Conservation (phyloP, 2,329 filamentous ascomycete species). For the Aspergillus phoenicis region DNA sequence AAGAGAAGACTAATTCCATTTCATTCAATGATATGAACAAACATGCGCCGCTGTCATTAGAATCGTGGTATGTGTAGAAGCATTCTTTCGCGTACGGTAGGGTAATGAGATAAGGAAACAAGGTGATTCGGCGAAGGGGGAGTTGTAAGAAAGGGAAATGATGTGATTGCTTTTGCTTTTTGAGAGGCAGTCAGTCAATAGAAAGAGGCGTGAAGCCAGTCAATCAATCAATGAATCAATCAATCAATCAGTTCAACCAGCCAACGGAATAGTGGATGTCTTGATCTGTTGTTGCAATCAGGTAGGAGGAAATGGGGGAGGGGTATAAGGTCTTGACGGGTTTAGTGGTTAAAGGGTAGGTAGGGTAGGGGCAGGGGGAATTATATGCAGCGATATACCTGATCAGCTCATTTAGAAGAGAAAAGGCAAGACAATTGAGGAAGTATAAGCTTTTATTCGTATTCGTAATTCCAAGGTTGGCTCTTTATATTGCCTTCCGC, state of each 20-base stretch:
- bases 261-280: too few relatives aligned
- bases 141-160: not conserved
- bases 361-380: too few relatives aligned
- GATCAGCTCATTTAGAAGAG: not conserved
- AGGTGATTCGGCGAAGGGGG: not conserved
- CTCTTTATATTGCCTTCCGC: constrained; percentile 1
- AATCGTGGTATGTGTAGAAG: constrained; percentile 1
- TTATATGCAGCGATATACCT: too few relatives aligned
- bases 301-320: too few relatives aligned
- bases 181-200: too few relatives aligned
- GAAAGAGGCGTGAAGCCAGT: too few relatives aligned
- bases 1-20: constrained; percentile 9
- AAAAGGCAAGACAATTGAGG: not conserved
- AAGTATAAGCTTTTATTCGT: constrained; percentile 3
- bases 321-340: too few relatives aligned
- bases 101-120: not conserved
- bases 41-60: not conserved
- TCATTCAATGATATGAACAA: not conserved
- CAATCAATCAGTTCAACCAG: too few relatives aligned
- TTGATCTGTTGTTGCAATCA: too few relatives aligned
- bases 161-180: too few relatives aligned
- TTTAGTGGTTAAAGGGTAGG: too few relatives aligned
- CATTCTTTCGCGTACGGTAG: not conserved
- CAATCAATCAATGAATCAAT: too few relatives aligned
- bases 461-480: not conserved